These are phyloP conservation scores for Metschnikowia aberdeeniae DNA, from an alignment of 805 yeast genomes.

Conservation along the genomic window DNA sequence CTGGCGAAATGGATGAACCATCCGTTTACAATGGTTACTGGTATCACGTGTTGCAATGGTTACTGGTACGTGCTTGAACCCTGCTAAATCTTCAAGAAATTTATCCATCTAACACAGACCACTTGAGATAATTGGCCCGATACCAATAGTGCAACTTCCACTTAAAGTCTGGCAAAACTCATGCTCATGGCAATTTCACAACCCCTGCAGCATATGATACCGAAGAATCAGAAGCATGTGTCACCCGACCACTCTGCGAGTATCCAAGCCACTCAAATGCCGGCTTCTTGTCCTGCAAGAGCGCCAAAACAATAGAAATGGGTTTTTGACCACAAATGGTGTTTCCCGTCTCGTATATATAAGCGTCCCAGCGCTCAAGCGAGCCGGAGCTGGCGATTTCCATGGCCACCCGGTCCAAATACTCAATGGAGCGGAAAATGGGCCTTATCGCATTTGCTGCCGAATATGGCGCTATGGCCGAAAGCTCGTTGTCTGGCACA, in stretches of 20 bases:
- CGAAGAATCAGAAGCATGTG: conserved; percentile 55
- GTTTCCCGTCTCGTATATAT: conserved; percentile 69
- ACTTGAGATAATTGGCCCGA: too few species aligned
- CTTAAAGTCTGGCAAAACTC: background rate
- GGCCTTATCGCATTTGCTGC: conserved; percentile 25
- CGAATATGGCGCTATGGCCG: conserved; percentile 6
- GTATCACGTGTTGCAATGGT: too few species aligned
- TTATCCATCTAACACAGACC: too few species aligned
- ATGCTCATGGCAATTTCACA: conserved; percentile 19
- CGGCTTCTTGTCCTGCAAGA: conserved; percentile 42
- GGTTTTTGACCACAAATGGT: conserved; percentile 95
- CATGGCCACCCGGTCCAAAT: conserved; percentile 71
- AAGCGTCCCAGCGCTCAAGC: conserved; percentile 57
- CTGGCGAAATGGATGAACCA: too few species aligned
- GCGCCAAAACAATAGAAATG: conserved; percentile 55
- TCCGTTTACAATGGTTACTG: too few species aligned
- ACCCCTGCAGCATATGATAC: conserved; percentile 92
- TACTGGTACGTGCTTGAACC: too few species aligned
- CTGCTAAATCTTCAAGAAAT: too few species aligned
- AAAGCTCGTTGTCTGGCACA: conserved; percentile 14
- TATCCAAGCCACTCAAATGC: conserved; percentile 72
- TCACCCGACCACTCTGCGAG: conserved; percentile 64
- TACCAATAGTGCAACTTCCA: too few species aligned
- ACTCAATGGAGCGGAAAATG: conserved; percentile 70
- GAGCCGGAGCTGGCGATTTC: conserved; percentile 52